Evolutionary conservation across 768 basidiomycete species (phyloP).

Genomic region (Leccinum aurantiacum): DNA sequence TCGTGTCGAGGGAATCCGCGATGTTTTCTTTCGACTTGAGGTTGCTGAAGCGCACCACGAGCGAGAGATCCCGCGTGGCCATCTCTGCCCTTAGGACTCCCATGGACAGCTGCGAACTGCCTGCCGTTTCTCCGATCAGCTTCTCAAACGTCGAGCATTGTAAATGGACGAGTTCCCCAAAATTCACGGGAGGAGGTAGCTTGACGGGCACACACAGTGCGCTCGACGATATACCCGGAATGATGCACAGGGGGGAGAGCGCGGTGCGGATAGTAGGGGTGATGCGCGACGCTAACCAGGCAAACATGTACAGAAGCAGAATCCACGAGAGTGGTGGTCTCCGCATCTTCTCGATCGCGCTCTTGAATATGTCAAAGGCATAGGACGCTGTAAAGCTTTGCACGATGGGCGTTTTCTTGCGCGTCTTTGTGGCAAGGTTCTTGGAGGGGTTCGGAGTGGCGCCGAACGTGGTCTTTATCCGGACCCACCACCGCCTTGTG

Average conservation of each 20-base stretch:
- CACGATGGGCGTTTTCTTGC: slow-evolving; percentile 30
- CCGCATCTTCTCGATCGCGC: slow-evolving; percentile 51
- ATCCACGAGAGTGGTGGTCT: slow-evolving; percentile 52
- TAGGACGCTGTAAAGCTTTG: slow-evolving; percentile 39
- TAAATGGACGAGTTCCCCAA: slow-evolving; percentile 56
- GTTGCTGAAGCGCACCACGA: slow-evolving; percentile 62
- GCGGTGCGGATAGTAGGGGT: slow-evolving; percentile 43
- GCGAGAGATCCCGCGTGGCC: slow-evolving; percentile 67
- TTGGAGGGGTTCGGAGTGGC: slow-evolving; percentile 25
- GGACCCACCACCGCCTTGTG: slow-evolving; percentile 31
- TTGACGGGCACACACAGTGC: slow-evolving; percentile 39
- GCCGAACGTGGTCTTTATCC: slow-evolving; percentile 20
- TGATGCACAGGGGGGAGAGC: slow-evolving; percentile 57
- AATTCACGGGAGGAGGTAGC: slow-evolving; percentile 48
- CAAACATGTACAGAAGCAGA: slow-evolving; percentile 51
- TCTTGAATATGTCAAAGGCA: slow-evolving; percentile 46
- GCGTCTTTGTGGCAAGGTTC: slow-evolving; percentile 20
- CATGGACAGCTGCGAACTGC: slow-evolving; percentile 58
- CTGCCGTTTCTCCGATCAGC: slow-evolving; percentile 56
- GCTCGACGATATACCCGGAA: slow-evolving; percentile 57
- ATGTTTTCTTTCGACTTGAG: slow-evolving; percentile 59
- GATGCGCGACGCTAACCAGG: slow-evolving; percentile 42
- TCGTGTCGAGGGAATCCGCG: slow-evolving; percentile 49
- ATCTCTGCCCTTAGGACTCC: slow-evolving; percentile 77
- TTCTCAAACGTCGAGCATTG: slow-evolving; percentile 65